Evolutionary conservation across 1,139 yeast genomes (phyloP).

Genomic region (Suhomyces yuchorum): DNA sequence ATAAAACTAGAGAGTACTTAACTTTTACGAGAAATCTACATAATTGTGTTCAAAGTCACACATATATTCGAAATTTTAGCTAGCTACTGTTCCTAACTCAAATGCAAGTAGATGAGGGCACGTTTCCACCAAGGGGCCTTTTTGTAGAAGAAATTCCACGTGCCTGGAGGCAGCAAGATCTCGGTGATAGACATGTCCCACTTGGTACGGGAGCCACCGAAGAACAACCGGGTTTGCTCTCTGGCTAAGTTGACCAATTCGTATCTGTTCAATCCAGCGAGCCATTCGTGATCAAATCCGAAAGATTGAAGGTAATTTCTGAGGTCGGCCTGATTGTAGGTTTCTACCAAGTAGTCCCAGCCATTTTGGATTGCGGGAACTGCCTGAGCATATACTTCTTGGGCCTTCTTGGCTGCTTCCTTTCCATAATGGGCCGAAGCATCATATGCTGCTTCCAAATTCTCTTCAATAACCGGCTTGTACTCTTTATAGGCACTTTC

Average conservation of each 20-base stretch:
- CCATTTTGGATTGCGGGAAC: conserved; percentile 9
- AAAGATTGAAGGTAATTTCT: conserved; percentile 53
- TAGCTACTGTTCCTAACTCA: not conserved
- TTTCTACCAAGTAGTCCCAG: conserved; percentile 22
- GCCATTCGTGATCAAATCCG: conserved; percentile 43
- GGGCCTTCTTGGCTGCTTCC: conserved; percentile 11
- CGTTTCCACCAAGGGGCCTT: conserved; percentile 2
- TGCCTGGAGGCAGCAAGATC: conserved; percentile 22
- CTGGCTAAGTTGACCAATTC: conserved; percentile 51
- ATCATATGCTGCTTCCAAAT: conserved; percentile 7
- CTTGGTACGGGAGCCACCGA: conserved; percentile 20
- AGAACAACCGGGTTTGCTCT: conserved; percentile 31
- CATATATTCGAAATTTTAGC: not conserved
- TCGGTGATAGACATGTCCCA: conserved; percentile 32
- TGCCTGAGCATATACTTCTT: conserved; percentile 12
- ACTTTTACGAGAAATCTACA: no score
- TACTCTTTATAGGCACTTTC: conserved; percentile 16
- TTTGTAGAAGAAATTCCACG: not conserved
- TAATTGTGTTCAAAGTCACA: no score
- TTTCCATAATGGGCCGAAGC: conserved; percentile 11
- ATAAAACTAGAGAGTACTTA: no score
- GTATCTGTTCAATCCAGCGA: conserved; percentile 41
- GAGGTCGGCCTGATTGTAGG: conserved; percentile 59
- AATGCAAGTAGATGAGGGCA: not conserved
- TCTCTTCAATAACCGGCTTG: conserved; percentile 12